Base-by-base conservation (phyloP, 1,139 yeast genomes). In the Hemisphaericaspora xylofermentans region DNA sequence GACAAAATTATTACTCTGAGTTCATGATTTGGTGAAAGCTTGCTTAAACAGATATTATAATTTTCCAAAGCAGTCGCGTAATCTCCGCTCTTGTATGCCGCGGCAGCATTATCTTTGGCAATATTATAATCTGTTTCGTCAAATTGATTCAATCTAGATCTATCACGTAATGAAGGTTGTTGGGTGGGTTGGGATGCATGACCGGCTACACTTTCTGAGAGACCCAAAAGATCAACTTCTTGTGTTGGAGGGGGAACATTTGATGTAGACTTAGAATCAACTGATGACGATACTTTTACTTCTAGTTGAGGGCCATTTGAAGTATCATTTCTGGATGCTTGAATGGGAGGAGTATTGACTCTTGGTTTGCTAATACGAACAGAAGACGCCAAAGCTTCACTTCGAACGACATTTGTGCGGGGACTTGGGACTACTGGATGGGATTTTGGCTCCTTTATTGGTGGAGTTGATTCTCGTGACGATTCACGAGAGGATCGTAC, bases 11-110 rank as follows among this genome's bases (percentile, higher is more conserved):
- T 71, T 2, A 91, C 76, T 27, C 85, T 71, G 24, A 82, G 68
- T 36, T 84, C 77, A 58, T 93, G 96, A 4, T 66, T 66, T 1
- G 57, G 51, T 0, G 97, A 95, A 6, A 89, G 66, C 2, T 80
- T 67, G 19, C 71, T 64, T 30, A 88, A 66, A 26, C 96, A 83
- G 34, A 73, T 68, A 15, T 77, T 66, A 56, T 87, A 94, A 40
- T 72, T 70, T 18, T 68, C 72, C 14, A 79, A 68, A 0, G 98
- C 93, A 6, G 69, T 61, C 6, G 80, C 61, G 58, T 85, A 94
- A 58, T 93, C 93, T n/a, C 99, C 98, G 13, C 80, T 74, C 43
- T 77, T 76, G 64, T 82, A 93, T 0, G 82, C 74, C 24, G 71
- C 73, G 3, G 80, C 66, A 4, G 89, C 98, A 26, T 74, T 71